Percentiles rank a stretch among this genome's conserved stretches.
Evolutionary conservation across 352 stramenopile genomes (phyloP).

Genomic region (Globisporangium viniferum): DNA sequence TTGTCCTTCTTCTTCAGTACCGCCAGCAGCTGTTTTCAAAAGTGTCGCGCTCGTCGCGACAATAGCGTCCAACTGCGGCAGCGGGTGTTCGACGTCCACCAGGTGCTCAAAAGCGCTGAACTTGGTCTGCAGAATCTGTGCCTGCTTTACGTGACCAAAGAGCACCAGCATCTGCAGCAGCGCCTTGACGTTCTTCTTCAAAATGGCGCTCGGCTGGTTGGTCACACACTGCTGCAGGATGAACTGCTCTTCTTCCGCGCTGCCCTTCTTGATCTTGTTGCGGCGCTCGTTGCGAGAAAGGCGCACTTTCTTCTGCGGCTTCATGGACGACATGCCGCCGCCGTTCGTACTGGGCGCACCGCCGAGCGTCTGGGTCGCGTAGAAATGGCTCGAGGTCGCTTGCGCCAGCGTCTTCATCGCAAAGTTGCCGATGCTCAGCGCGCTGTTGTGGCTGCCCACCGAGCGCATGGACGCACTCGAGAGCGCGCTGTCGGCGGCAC

Average conservation of each 20-base stretch:
- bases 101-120: constrained; percentile 42
- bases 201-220: constrained; percentile 31
- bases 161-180: constrained; percentile 54
- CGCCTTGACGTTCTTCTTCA: constrained; percentile 33
- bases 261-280: constrained; percentile 68
- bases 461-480: constrained; percentile 61
- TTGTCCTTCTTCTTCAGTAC: background rate
- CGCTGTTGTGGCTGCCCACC: constrained; percentile 78
- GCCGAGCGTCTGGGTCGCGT: constrained; percentile 51
- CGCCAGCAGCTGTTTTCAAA: background rate
- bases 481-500: constrained; percentile 54
- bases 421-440: constrained; percentile 64
- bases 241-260: constrained; percentile 63
- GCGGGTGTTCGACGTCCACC: constrained; percentile 20
- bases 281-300: constrained; percentile 50
- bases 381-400: constrained; percentile 70
- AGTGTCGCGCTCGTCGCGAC: background rate
- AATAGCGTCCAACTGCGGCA: constrained; percentile 3
- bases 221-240: constrained; percentile 44
- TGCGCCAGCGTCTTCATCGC: constrained; percentile 50
- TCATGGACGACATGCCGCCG: background rate
- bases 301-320: constrained; percentile 38
- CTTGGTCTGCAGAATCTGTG: constrained; percentile 40
- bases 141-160: constrained; percentile 38
- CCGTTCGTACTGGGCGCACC: background rate